phyloP scores from a whole-genome alignment of 495 filamentous ascomycete genomes.

The Penicillium alfredii region DNA sequence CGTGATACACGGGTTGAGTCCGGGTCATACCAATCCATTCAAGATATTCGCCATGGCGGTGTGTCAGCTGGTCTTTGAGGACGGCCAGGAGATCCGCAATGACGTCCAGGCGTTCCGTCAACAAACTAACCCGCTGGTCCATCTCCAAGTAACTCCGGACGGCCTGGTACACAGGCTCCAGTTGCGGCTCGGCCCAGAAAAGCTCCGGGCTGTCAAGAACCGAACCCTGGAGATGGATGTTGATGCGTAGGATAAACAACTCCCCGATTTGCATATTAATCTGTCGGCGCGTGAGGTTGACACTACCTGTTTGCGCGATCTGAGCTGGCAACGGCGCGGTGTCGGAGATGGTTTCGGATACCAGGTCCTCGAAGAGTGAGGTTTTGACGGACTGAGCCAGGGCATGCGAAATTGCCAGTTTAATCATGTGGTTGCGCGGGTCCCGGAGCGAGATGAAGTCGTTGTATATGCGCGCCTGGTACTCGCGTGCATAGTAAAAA shows the following conservation, averaged over 20 bases:
- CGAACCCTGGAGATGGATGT: slow-evolving; percentile 93
- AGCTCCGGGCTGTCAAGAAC: slow-evolving; percentile 96
- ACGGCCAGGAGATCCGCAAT: slow-evolving; percentile 93
- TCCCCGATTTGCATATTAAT: slow-evolving; percentile 99
- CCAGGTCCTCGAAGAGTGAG: slow-evolving; percentile 92
- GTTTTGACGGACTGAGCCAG: slow-evolving; percentile 92
- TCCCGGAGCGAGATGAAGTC: slow-evolving; percentile 94
- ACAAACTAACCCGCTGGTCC: slow-evolving; percentile 85
- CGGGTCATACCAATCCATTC: slow-evolving; percentile 82
- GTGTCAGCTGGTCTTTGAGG: slow-evolving; percentile 90
- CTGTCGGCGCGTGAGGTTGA: slow-evolving; percentile 71
- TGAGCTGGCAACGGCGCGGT: slow-evolving; percentile 86
- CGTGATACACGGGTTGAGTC: background rate
- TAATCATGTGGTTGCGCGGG: slow-evolving; percentile 94
- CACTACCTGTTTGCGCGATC: slow-evolving; percentile 85
- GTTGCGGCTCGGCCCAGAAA: slow-evolving; percentile 96
- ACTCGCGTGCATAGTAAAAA: slow-evolving; percentile 96
- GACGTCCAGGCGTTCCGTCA: slow-evolving; percentile 86
- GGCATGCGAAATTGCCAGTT: slow-evolving; percentile 92
- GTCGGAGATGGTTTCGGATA: slow-evolving; percentile 84
- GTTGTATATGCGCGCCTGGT: slow-evolving; percentile 97
- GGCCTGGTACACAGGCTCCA: slow-evolving; percentile 92
- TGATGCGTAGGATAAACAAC: slow-evolving; percentile 93
- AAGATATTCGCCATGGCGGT: slow-evolving; percentile 90
- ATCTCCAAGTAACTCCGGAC: slow-evolving; percentile 95